Base-by-base conservation (phyloP, 768 basidiomycete species). In the Pleurotus platypus region DNA sequence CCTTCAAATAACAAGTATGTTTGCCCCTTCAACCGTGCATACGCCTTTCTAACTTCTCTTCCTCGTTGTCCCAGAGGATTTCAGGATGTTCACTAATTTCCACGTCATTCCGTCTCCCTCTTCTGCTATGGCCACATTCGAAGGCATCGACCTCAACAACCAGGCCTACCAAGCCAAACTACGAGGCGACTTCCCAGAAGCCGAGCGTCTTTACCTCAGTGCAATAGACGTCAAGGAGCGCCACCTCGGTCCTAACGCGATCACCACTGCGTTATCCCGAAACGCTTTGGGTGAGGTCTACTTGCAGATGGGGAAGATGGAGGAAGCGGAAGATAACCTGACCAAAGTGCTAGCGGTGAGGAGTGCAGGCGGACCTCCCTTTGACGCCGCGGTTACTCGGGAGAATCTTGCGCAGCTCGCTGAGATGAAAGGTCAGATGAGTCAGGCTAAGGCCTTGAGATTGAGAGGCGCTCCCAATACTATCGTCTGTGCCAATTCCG, bases 221-320 rank as follows among this genome's bases (percentile, higher is more conserved):
- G 72, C 70, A 9, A 62, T 77, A 45, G 62, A 57, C 26, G 37
- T 70, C 49, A 75, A 63, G 58, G 66, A 54, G 58, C 46, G 5
- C 40, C 49, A 7, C 38, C 63, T 53, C 4, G 71, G 73, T 5
- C 35, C 55, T n/a, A 57, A 69, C 7, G 2, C 63, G 20, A n/a
- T 61, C 15, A 57, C 63, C 1, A 67, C 67, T 7, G 73, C 55
- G 15, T 39, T 72, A 30, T 65, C 67, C 13, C 67, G 64, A 49
- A 72, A 76, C 53, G 65, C 64, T 16, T 62, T 77, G 1, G 75
- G 63, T 26, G 72, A 75, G 55, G 57, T 72, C 1, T 72, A 74
- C 56, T 63, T 72, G 18, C 63, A 65, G 43, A 67, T 70, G 64
- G 67, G 61, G 27, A 69, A 64, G 35, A 60, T 74, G n/a, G 69